These are phyloP conservation scores for Dictyostelium brefeldianum DNA, from an alignment of 78 protist genomes.

Conservation along the genomic window DNA sequence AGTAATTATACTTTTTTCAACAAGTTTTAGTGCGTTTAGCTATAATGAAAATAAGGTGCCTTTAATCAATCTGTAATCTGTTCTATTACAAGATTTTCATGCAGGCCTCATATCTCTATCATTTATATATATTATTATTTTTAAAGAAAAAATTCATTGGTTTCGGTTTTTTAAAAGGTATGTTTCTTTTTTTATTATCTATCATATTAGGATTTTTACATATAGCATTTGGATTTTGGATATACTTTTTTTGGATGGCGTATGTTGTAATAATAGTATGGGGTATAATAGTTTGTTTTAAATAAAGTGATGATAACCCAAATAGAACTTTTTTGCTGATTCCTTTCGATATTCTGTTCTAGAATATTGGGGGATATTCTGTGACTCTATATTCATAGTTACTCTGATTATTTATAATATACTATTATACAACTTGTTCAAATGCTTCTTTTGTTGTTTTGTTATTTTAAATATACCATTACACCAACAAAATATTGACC, in stretches of 20 bases:
- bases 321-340: slow-evolving; percentile 1
- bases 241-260: neutral
- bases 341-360: slow-evolving; percentile 29
- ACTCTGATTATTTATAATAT: slow-evolving; percentile 1
- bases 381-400: slow-evolving; percentile 31
- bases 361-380: neutral
- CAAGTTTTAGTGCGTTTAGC: neutral
- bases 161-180: neutral
- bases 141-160: neutral
- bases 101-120: neutral
- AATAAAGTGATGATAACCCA: slow-evolving; percentile 14
- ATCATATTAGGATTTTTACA: no score
- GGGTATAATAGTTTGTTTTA: neutral
- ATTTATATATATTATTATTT: neutral
- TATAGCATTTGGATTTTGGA: neutral
- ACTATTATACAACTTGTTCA: neutral
- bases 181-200: neutral
- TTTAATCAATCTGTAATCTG: slow-evolving; percentile 25
- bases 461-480: no score
- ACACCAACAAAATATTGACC: no score
- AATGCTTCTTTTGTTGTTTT: no score
- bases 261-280: neutral
- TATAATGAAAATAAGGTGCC: slow-evolving; percentile 7
- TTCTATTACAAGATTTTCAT: slow-evolving; percentile 22
- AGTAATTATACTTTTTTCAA: neutral